Evolutionary conservation across 768 basidiomycete species (phyloP), one percentile per base, ranked within the genome.

Genomic region (Aureoboletus auriporus): DNA sequence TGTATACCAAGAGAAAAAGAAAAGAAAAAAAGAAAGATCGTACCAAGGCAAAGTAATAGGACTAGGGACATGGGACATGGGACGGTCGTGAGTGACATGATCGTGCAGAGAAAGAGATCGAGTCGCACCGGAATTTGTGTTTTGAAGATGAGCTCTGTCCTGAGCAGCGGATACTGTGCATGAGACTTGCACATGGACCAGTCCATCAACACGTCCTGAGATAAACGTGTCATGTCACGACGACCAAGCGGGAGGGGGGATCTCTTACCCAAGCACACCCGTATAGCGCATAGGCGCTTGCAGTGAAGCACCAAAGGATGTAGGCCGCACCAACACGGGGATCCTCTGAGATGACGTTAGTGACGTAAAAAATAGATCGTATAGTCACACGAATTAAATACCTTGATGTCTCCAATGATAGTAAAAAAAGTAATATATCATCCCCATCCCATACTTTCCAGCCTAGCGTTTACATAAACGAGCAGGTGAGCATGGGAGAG

Each of bases 121-220:
- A 31, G 23, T 43, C 56, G 49, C 28, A 89, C 85, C 33, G 76
- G 75, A 53, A 83, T 71, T 37, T 78, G 61, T 44, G 82, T 76
- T 3, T 77, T 71, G 64, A 93, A 96, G 3, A 91, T 71, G 29
- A 94, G 68, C 38, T 95, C 89, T 3, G 71, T 63, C 12, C 94
- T 79, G 1, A 98, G 75, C 30, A 89, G 68, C 11, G 70, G 76
- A 54, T 86, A 73, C 51, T 60, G 71, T 3, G 73, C 71, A 45
- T 73, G 82, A 3, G 75, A 71, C 48, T 78, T 74, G 29, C 89
- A 70, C 26, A 98, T 59, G 0, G 90, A 92, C 93, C 94, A 97
- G 64, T 97, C 93, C 82, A 95, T 89, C n/a, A 89, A 63, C 29
- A 93, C 68, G 61, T 95, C 92, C 91, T 89, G 54, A 14, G 33